A percentile compares a stretch with the other conserved stretches of the same genome.
Evolutionary conservation across 768 basidiomycete species (phyloP).

Genomic region (Cubamyces sp.): DNA sequence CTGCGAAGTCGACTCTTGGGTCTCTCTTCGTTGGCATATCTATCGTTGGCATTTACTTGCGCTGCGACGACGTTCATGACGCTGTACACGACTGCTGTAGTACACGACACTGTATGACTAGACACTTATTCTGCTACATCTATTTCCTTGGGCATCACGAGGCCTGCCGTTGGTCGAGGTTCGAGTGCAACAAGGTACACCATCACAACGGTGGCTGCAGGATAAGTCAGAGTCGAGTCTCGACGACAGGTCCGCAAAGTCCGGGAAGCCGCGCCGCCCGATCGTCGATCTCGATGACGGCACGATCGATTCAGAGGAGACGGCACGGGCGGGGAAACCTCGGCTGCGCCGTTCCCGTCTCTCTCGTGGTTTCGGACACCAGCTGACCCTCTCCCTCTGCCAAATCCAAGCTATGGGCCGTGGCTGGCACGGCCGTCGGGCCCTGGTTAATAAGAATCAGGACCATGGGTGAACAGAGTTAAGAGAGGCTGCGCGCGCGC

Average conservation of each 20-base stretch:
- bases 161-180: background rate
- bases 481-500: background rate
- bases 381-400: slow-evolving; percentile 3
- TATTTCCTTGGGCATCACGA: background rate
- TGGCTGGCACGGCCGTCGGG: background rate
- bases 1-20: background rate
- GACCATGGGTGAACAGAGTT: background rate
- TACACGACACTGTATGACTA: slow-evolving; percentile 15
- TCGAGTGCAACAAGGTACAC: too few relatives aligned
- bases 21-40: background rate
- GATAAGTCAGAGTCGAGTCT: too few relatives aligned
- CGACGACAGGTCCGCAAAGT: slow-evolving; percentile 2
- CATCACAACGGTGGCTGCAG: too few relatives aligned
- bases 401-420: too few relatives aligned
- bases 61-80: background rate
- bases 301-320: background rate
- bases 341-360: background rate
- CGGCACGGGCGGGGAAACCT: slow-evolving; percentile 12
- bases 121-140: background rate
- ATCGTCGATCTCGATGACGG: slow-evolving; percentile 13
- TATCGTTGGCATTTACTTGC: too few relatives aligned
- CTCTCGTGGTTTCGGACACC: background rate
- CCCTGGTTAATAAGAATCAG: background rate
- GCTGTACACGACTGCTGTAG: slow-evolving; percentile 13
- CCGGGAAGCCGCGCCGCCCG: slow-evolving; percentile 5